Conservation (phyloP, 1,284 basidiomycete species). For the Sanghuangporus baumii region DNA sequence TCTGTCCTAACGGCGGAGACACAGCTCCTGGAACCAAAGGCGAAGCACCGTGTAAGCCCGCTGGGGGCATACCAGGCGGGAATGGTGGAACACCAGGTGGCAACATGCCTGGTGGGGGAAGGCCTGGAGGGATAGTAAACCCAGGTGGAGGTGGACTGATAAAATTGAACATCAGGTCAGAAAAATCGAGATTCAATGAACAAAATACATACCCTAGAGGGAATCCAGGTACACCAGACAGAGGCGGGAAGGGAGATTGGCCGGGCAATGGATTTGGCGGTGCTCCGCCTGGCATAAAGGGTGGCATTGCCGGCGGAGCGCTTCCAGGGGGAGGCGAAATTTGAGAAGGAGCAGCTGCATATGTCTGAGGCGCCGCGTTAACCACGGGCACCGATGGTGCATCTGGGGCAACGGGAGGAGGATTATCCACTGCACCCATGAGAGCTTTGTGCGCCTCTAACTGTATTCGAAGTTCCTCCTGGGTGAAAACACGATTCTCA, state of each 20-base stretch:
- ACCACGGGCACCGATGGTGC: constrained; percentile 51
- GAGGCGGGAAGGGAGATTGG: constrained; percentile 31
- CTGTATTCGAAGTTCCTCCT: constrained; percentile 82
- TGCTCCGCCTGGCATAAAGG: constrained; percentile 31
- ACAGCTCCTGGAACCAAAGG: constrained; percentile 21
- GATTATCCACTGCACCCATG: constrained; percentile 66
- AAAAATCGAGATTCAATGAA: neutral
- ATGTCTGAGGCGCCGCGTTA: constrained; percentile 62
- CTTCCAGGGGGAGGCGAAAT: constrained; percentile 26
- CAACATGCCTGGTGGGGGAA: constrained; percentile 20
- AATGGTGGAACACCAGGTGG: constrained; percentile 21
- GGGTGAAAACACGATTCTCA: constrained; percentile 75
- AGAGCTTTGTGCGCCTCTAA: constrained; percentile 87
- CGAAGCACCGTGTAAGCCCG: constrained; percentile 20
- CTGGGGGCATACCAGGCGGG: constrained; percentile 21
- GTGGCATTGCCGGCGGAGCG: constrained; percentile 33
- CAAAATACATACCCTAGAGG: constrained; percentile 42
- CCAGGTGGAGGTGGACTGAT: constrained; percentile 32
- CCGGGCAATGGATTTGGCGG: constrained; percentile 36
- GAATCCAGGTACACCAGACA: constrained; percentile 37
- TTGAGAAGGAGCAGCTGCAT: constrained; percentile 46
- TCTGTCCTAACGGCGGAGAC: constrained; percentile 7
- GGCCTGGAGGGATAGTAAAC: constrained; percentile 25
- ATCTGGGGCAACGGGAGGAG: constrained; percentile 30
- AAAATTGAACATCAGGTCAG: constrained; percentile 3